A percentile compares a stretch with the other conserved stretches of the same genome.
These are phyloP conservation scores for Pseudophaeomoniella oleicola DNA, from an alignment of 2,329 filamentous ascomycete species.

Conservation along the genomic window DNA sequence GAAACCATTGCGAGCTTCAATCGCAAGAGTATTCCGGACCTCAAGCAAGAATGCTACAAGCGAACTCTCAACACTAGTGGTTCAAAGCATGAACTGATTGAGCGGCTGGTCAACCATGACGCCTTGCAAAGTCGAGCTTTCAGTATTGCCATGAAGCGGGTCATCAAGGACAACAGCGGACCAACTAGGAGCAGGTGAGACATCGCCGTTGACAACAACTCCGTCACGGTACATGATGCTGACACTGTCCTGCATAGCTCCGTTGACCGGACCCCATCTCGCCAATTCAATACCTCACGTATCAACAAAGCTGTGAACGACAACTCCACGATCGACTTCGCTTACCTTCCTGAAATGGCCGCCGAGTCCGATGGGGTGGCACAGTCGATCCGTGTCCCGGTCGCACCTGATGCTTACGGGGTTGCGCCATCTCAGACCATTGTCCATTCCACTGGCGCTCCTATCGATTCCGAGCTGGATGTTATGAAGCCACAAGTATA, in stretches of 20 bases:
- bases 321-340: slow-evolving; percentile 48
- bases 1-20: slow-evolving; percentile 24
- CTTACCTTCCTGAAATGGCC: slow-evolving; percentile 39
- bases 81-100: slow-evolving; percentile 36
- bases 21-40: slow-evolving; percentile 34
- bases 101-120: slow-evolving; percentile 39
- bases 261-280: slow-evolving; percentile 15
- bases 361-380: slow-evolving; percentile 20
- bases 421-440: neutral
- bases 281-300: slow-evolving; percentile 49
- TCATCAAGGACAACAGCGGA: slow-evolving; percentile 22
- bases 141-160: slow-evolving; percentile 37
- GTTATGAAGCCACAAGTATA: slow-evolving; percentile 44
- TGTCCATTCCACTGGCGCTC: neutral
- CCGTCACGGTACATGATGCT: no score
- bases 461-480: slow-evolving; percentile 1
- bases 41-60: slow-evolving; percentile 36
- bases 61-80: slow-evolving; percentile 31
- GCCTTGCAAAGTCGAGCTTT: slow-evolving; percentile 37
- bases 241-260: neutral
- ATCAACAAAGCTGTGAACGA: slow-evolving; percentile 41
- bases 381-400: slow-evolving; percentile 31
- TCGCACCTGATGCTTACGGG: slow-evolving; percentile 27
- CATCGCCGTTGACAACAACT: no score
- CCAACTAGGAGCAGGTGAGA: no score